Evolutionary conservation across 768 basidiomycete genomes (phyloP), one percentile per base, ranked within the genome.

Genomic region (Rhizopogon roseolus): DNA sequence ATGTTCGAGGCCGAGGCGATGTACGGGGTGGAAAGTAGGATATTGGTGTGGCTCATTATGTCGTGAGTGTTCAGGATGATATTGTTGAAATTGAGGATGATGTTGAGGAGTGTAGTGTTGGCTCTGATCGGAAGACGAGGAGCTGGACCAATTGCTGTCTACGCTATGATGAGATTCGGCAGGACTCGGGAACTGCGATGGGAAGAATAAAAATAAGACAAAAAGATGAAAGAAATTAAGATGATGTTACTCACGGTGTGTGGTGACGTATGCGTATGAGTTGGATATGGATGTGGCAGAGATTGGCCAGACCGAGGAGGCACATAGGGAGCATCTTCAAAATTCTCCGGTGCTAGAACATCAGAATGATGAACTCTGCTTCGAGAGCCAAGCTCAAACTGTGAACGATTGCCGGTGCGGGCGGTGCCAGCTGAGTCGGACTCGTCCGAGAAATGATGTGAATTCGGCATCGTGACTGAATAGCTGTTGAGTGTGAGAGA

Each of bases 301-400:
- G 61, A 45, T 50, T 64, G 67, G 13, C 45, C 32, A 16, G 39
- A 3, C 37, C 69, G 61, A 13, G 64, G 67, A 41, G 67, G 67
- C 32, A 69, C 57, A 41, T 70, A 69, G 0, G 67, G 69, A 1
- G 66, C 6, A 5, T 69, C 69, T 46, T 65, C 59, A 38, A 61
- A 63, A n/a, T 57, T 45, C 16, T 66, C 63, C 45, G 62, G 46
- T 14, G 40, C 22, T 22, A 22, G 22, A 22, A 22, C 42, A 17
- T 52, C 45, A 48, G 58, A 50, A 27, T 53, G 38, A 40, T 52
- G 27, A 50, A 10, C 60, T 48, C 42, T 59, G 64, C 45, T 60
- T 46, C 36, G 57, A 56, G 41, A 42, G 17, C 4, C 45, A 40
- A 7, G 54, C 32, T 46, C 54, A 53, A 57, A 62, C 34, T 50